Evolutionary conservation across 2,329 filamentous ascomycete species (phyloP), one percentile per base, ranked within the genome.

Genomic region (Dothistroma septosporum): DNA sequence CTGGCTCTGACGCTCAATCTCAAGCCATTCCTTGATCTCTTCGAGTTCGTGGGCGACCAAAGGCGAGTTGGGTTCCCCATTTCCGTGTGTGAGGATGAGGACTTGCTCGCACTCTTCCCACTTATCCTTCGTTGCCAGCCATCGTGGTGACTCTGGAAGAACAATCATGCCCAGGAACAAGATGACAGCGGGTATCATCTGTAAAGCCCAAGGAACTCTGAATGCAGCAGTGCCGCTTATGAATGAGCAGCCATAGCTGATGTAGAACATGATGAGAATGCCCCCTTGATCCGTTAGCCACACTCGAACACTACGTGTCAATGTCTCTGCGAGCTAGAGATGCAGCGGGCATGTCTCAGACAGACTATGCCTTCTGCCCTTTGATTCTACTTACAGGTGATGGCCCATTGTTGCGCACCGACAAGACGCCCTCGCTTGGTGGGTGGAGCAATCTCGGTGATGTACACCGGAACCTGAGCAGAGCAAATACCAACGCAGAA

Each of bases 401-500:
- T 91, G 28, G 87, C 86, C 79, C 87, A 88, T 73, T 91, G 88
- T 72, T 91, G 88, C 48, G 85, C 82, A 56, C 87, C 85, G 16
- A 92, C 87, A 35, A 92, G 79, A 48, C 85, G 82, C 16, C 87
- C 87, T 63, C 87, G 82, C 68, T 78, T 79, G 35, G 74, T 74
- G 1, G 82, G 80, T 52, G 83, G 83, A 19, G 87, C 84, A 32
- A 89, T 79, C 71, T 90, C 87, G 22, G 85, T 82, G 22, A 89
- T 82, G 70, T 89, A 89, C 33, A 89, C 85, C 3, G 86, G 85
- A 1, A 87, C 87, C 67, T 90, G 85, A 7, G 85, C 84, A 44
- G 84, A 87, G 64, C 85, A 85, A 67, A 92, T 90, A 63, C 89
- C 89, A 59, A 92, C 87, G 59, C 85, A 86, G 66, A 91, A 70